phyloP scores from a whole-genome alignment of 495 filamentous ascomycete genomes.

The Neurospora sp. region DNA sequence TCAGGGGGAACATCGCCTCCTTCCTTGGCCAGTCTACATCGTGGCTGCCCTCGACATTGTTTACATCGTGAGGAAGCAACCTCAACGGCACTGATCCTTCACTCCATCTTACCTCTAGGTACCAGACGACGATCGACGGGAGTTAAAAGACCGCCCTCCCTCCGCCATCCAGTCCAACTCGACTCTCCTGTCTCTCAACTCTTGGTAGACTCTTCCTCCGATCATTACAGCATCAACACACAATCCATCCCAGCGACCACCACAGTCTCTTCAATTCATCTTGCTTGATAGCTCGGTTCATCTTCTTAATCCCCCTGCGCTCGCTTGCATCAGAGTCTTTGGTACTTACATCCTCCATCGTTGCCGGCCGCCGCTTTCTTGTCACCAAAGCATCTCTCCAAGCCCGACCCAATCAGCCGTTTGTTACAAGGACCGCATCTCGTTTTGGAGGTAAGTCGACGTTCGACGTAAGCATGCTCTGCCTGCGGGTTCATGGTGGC shows the following conservation, averaged over 20 bases:
- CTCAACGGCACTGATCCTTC: neutral
- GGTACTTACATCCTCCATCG: conserved; percentile 31
- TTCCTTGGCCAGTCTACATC: neutral
- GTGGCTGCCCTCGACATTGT: neutral
- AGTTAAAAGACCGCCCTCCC: neutral
- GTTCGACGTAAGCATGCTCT: neutral
- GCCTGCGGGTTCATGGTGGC: neutral
- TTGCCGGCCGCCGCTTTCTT: conserved; percentile 16
- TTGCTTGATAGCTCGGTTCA: conserved; percentile 46
- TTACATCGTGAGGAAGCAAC: conserved; percentile 4
- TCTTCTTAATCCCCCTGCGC: conserved; percentile 38
- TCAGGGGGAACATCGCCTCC: neutral
- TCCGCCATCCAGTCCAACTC: conserved; percentile 6
- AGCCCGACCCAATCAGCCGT: neutral
- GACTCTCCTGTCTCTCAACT: conserved; percentile 26
- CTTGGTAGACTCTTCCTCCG: conserved; percentile 35
- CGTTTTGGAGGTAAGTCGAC: conserved; percentile 21
- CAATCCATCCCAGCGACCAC: conserved; percentile 25
- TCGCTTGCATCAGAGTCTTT: conserved; percentile 43
- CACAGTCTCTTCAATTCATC: conserved; percentile 40
- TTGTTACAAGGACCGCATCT: neutral
- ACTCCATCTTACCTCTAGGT: neutral
- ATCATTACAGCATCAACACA: conserved; percentile 44
- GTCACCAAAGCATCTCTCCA: conserved; percentile 11
- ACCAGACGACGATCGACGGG: neutral